These are phyloP conservation scores for Cenchrus purpureus DNA, from an alignment of 176 grass and related monocot species.

Conservation along the genomic window DNA sequence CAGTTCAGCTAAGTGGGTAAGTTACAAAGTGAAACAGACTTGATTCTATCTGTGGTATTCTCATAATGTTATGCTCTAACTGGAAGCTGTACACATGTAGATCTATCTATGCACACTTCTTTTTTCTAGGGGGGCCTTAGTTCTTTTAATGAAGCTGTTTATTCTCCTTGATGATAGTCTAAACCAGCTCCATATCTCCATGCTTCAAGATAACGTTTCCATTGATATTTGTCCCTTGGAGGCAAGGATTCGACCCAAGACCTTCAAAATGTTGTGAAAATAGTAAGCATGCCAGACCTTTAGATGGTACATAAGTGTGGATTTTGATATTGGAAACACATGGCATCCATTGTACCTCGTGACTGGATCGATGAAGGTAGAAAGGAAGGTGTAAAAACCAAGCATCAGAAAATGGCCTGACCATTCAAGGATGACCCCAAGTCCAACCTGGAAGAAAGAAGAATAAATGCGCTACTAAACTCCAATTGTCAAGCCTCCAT, in stretches of 20 bases:
- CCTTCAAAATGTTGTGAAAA: conserved; percentile 42
- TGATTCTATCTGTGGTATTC: not conserved
- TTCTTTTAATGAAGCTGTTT: conserved; percentile 1
- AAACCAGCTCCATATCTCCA: conserved; percentile 97
- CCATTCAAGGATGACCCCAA: conserved; percentile 86
- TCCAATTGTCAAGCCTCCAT: conserved; percentile 12
- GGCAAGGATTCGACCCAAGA: conserved; percentile 73
- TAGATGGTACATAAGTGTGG: conserved; percentile 2
- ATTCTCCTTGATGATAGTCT: conserved; percentile 76
- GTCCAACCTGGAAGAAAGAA: conserved; percentile 67
- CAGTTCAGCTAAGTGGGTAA: not conserved
- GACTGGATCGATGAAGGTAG: conserved; percentile 59
- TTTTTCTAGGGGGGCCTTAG: not conserved
- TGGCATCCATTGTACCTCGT: conserved; percentile 52
- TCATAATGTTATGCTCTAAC: not conserved
- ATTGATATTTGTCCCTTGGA: conserved; percentile 68
- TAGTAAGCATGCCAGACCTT: conserved; percentile 12
- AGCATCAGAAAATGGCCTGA: conserved; percentile 91
- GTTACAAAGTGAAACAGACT: not conserved
- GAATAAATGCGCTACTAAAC: conserved; percentile 6
- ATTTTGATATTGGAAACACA: conserved; percentile 34
- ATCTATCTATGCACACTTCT: not conserved
- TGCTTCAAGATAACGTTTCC: conserved; percentile 82
- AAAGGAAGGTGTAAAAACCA: conserved; percentile 89
- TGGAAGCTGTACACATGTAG: not conserved